Evolutionary conservation across 495 filamentous ascomycete species (phyloP).

Genomic region (Echria macrotheca): DNA sequence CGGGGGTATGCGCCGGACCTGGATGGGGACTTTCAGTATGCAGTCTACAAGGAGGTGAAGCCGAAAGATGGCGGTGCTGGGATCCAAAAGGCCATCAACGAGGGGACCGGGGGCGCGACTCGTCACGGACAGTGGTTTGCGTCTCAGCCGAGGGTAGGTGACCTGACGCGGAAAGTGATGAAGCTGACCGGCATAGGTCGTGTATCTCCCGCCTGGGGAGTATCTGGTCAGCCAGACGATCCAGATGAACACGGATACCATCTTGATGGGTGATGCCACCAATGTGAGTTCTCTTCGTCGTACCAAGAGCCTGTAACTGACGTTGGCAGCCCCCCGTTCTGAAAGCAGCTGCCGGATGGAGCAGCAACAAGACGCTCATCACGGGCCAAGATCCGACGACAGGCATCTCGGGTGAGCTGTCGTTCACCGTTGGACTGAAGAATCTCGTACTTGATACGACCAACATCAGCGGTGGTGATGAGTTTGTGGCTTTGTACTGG

Average conservation of each 20-base stretch:
- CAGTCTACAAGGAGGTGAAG: conserved; percentile 28
- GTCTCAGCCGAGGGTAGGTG: conserved; percentile 35
- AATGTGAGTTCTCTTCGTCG: conserved; percentile 30
- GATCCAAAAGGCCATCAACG: conserved; percentile 31
- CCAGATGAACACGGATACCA: conserved; percentile 51
- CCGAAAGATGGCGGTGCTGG: conserved; percentile 24
- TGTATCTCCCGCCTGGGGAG: conserved; percentile 61
- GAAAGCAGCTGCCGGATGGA: conserved; percentile 49
- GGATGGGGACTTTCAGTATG: conserved; percentile 29
- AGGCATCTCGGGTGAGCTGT: conserved; percentile 25
- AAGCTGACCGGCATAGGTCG: conserved; percentile 37
- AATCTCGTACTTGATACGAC: conserved; percentile 68
- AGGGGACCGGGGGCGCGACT: conserved; percentile 23
- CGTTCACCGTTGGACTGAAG: conserved; percentile 60
- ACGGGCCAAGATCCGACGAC: conserved; percentile 39
- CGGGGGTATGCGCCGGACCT: conserved; percentile 37
- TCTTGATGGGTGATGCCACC: conserved; percentile 63
- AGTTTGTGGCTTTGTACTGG: conserved; percentile 62
- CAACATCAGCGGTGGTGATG: conserved; percentile 39
- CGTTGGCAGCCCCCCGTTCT: conserved; percentile 45
- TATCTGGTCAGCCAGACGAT: conserved; percentile 56
- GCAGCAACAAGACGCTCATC: conserved; percentile 32
- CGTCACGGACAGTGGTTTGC: conserved; percentile 34
- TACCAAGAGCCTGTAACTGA: background rate
- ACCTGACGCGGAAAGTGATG: too few relatives aligned